Conservation (phyloP, 495 filamentous ascomycete genomes). For the Penicillium chermesinum region DNA sequence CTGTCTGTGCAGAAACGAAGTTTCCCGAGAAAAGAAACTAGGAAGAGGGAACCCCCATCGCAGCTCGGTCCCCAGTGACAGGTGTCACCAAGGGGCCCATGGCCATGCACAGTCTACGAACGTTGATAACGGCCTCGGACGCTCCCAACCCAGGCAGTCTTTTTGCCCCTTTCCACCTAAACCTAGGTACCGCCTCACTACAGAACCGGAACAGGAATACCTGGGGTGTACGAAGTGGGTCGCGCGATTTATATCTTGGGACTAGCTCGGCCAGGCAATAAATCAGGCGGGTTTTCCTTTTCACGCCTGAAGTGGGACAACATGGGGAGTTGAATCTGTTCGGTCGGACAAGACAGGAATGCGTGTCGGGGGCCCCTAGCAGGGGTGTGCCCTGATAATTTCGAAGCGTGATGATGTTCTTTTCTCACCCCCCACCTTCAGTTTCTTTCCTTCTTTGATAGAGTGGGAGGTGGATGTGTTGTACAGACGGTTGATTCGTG, state of each 20-base stretch:
- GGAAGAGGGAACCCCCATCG: neutral
- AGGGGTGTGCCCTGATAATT: conserved; percentile 7
- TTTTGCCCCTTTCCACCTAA: too few relatives aligned
- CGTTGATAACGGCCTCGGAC: too few relatives aligned
- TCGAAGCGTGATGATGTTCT: neutral
- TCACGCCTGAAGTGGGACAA: neutral
- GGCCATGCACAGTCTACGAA: too few relatives aligned
- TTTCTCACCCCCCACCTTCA: too few relatives aligned
- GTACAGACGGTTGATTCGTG: conserved; percentile 9
- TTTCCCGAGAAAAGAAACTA: neutral
- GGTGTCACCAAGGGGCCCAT: conserved; percentile 14
- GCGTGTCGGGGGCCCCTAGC: conserved; percentile 1
- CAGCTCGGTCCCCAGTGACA: neutral
- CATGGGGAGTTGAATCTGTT: neutral
- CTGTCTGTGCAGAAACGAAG: conserved; percentile 19
- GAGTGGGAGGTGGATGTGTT: neutral
- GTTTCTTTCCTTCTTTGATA: neutral
- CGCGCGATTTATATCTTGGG: neutral
- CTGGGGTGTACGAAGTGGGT: neutral
- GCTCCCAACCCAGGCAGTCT: too few relatives aligned
- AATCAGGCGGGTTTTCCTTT: neutral
- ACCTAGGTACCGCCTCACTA: neutral
- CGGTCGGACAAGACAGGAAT: conserved; percentile 9
- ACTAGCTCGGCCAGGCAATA: neutral
- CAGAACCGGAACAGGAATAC: neutral